These are phyloP conservation scores for Leishmania turanica DNA, from an alignment of 208 protist genomes.

Conservation along the genomic window DNA sequence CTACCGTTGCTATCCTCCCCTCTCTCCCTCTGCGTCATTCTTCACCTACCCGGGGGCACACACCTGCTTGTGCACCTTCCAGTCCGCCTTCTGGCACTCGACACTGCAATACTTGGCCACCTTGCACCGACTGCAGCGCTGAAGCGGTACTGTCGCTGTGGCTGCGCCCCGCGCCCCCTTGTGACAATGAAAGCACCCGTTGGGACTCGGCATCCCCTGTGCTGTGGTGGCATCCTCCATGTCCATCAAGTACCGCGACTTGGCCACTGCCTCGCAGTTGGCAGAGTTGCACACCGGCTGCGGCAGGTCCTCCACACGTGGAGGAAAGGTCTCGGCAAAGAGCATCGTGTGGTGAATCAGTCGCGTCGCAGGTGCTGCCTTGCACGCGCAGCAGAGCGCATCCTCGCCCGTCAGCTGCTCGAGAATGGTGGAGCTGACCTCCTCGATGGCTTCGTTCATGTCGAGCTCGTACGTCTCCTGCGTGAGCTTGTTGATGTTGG, in stretches of 20 bases:
- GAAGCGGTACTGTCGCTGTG: slow-evolving; percentile 25
- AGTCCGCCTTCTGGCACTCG: slow-evolving; percentile 66
- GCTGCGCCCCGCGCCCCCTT: slow-evolving; percentile 9
- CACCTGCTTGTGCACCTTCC: slow-evolving; percentile 61
- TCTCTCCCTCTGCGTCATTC: neutral
- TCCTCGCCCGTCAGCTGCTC: slow-evolving; percentile 44
- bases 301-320: slow-evolving; percentile 58
- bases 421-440: slow-evolving; percentile 50
- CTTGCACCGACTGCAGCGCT: slow-evolving; percentile 73
- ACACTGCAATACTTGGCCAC: slow-evolving; percentile 70
- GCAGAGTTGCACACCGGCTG: slow-evolving; percentile 44
- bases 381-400: slow-evolving; percentile 44
- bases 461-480: slow-evolving; percentile 39
- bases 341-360: slow-evolving; percentile 71
- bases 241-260: slow-evolving; percentile 45
- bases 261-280: slow-evolving; percentile 38
- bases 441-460: slow-evolving; percentile 35
- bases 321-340: slow-evolving; percentile 45
- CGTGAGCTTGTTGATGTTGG: slow-evolving; percentile 42
- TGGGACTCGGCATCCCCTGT: slow-evolving; percentile 27
- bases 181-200: slow-evolving; percentile 54
- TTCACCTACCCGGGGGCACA: slow-evolving; percentile 24
- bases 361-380: slow-evolving; percentile 33
- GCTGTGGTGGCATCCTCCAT: slow-evolving; percentile 42
- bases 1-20: neutral